Conservation (phyloP, 148 eudicot species). For the Fagopyrum homotropicum region DNA sequence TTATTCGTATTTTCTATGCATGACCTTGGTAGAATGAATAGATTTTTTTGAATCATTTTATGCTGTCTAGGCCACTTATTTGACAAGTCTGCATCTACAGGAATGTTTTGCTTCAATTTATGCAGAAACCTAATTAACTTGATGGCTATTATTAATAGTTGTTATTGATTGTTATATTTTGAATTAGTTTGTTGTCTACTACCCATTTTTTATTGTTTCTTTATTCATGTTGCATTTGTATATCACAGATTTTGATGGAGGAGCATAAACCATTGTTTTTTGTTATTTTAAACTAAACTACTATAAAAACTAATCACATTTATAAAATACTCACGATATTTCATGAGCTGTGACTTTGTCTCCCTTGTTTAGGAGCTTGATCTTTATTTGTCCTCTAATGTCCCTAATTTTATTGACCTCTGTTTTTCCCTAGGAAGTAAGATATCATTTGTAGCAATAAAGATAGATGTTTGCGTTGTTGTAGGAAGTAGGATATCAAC, state of each 20-base stretch:
- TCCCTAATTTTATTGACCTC: background rate
- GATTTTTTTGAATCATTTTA: background rate
- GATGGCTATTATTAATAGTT: background rate
- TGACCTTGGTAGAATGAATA: background rate
- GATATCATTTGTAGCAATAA: too few species aligned
- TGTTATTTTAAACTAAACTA: background rate
- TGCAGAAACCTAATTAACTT: background rate
- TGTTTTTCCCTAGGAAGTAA: background rate
- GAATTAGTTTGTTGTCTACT: background rate
- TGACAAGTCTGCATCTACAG: background rate
- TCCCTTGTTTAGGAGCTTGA: background rate
- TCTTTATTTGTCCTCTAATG: background rate
- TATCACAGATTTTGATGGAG: too few species aligned
- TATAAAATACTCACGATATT: background rate
- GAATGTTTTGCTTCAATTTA: background rate
- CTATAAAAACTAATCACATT: background rate
- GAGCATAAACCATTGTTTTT: background rate
- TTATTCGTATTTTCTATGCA: background rate
- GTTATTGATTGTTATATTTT: background rate
- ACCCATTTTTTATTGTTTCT: too few species aligned
- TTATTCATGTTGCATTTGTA: too few species aligned
- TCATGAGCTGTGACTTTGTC: background rate
- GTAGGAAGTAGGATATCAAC: too few species aligned
- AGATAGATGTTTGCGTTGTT: too few species aligned
- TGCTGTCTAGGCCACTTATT: background rate